Percentiles rank a stretch among this genome's conserved stretches.
Conservation (phyloP, 352 stramenopile genomes). For the Blastocystis sp. region DNA sequence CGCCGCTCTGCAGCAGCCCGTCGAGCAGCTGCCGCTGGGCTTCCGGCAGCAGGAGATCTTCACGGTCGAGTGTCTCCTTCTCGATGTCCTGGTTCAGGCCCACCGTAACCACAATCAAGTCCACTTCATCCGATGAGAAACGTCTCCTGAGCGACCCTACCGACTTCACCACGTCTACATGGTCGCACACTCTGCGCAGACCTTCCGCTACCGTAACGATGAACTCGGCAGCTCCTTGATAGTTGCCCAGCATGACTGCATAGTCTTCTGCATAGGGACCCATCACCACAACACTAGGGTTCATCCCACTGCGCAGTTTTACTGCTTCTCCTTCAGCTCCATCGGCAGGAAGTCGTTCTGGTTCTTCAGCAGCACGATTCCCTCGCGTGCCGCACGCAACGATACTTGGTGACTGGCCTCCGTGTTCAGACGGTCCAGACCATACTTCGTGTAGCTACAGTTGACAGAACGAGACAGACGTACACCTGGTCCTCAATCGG, state of each 20-base stretch:
- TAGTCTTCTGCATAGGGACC: constrained; percentile 73
- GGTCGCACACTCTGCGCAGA: constrained; percentile 63
- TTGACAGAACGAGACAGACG: constrained; percentile 65
- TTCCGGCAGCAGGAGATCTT: constrained; percentile 70
- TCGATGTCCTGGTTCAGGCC: constrained; percentile 77
- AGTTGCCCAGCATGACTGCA: constrained; percentile 74
- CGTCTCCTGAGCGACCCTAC: constrained; percentile 51
- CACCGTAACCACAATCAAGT: constrained; percentile 73
- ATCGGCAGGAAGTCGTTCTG: constrained; percentile 71
- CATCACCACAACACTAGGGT: constrained; percentile 70
- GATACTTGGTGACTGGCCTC: constrained; percentile 69
- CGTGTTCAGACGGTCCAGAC: constrained; percentile 72
- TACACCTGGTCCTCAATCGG: constrained; percentile 73
- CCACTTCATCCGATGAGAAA: constrained; percentile 66
- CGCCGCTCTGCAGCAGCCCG: constrained; percentile 67
- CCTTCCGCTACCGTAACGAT: constrained; percentile 74
- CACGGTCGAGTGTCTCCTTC: constrained; percentile 71
- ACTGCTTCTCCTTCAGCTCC: constrained; percentile 35
- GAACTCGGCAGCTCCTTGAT: constrained; percentile 71
- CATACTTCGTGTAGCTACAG: constrained; percentile 22
- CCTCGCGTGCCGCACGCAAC: constrained; percentile 74
- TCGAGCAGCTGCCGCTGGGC: constrained; percentile 74
- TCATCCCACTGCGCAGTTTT: not conserved
- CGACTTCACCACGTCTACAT: constrained; percentile 16
- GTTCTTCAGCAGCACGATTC: constrained; percentile 87